Evolutionary conservation across 352 stramenopile genomes (phyloP), one percentile per base, ranked within the genome.

Genomic region (Globisporangium uncinulatum): DNA sequence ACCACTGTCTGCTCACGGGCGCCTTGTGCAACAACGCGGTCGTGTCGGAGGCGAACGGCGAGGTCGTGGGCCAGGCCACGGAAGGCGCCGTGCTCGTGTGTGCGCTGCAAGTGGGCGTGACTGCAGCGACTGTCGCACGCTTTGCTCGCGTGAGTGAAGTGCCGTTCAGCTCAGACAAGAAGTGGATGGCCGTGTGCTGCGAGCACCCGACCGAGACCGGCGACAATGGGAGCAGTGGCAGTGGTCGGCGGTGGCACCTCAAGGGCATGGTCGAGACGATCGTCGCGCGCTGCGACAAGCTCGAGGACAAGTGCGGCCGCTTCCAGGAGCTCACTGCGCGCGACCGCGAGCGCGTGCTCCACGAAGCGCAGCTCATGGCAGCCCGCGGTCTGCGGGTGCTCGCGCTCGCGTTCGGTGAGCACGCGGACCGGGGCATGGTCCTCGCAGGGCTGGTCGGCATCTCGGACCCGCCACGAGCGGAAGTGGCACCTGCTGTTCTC

Each of bases 401-500:
- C 87, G 17, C 74, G 85, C 68, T 79, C 98, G 14, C 93, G 97
- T 7, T 89, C 66, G 7, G 69, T 98, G 17, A 89, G n/a, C 75
- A 74, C 17, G 76, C 76, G 46, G 76, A 97, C 15, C 85, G 92
- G 21, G 63, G 97, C 58, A 59, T 87, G 47, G 78, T 99, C 49
- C 71, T 97, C 51, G 63, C 71, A 19, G 97, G 97, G 57, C 78
- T 99, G 21, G 92, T 84, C 17, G 98, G 93, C 43, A 99, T 99
- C 73, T 92, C 98, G 49, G 98, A 99, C 73, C 98, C 97, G 2
- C 96, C 97, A 7, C 88, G 97, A 32, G 93, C 94, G 34, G 97
- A 99, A 69, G 97, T 99, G n/a, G 88, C 82, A 4, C 79, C 93
- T 0, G 97, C 96, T 69, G 99, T 99, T 66, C 73, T 88, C 50